phyloP scores from a whole-genome alignment of 2,329 filamentous ascomycete genomes.

The Colletotrichum sansevieriae region DNA sequence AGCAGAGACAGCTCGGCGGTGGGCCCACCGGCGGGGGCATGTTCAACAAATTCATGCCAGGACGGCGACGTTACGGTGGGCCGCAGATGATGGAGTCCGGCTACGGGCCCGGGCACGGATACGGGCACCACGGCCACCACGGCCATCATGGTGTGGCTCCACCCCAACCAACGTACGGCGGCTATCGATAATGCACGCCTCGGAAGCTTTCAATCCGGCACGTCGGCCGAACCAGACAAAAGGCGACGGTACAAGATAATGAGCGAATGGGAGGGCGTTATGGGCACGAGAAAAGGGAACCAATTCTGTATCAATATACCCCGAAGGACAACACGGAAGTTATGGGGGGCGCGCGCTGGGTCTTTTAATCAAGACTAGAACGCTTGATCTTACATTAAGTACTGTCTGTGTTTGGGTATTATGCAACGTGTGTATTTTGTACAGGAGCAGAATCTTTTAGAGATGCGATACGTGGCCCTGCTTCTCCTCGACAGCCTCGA shows the following conservation, averaged over 20 bases:
- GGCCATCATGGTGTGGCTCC: slow-evolving; percentile 23
- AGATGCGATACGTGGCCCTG: slow-evolving; percentile 37
- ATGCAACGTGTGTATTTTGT: neutral
- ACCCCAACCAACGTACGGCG: slow-evolving; percentile 23
- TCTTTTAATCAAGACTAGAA: neutral
- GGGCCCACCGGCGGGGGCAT: slow-evolving; percentile 15
- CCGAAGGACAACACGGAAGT: neutral
- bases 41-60: slow-evolving; percentile 26
- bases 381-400: slow-evolving; percentile 16
- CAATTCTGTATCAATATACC: neutral
- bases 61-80: slow-evolving; percentile 19
- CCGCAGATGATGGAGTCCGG: slow-evolving; percentile 38
- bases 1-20: slow-evolving; percentile 15
- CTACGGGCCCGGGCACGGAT: slow-evolving; percentile 14
- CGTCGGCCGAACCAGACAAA: too few species aligned
- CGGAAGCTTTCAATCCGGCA: neutral
- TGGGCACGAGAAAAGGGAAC: neutral
- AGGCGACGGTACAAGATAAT: neutral
- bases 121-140: neutral
- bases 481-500: slow-evolving; percentile 70
- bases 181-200: slow-evolving; percentile 18
- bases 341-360: neutral
- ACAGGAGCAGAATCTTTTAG: neutral
- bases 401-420: slow-evolving; percentile 16
- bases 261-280: neutral